A percentile compares a stretch with the other conserved stretches of the same genome.
Conservation (phyloP, 1,139 yeast species). For the Taphrina communis region DNA sequence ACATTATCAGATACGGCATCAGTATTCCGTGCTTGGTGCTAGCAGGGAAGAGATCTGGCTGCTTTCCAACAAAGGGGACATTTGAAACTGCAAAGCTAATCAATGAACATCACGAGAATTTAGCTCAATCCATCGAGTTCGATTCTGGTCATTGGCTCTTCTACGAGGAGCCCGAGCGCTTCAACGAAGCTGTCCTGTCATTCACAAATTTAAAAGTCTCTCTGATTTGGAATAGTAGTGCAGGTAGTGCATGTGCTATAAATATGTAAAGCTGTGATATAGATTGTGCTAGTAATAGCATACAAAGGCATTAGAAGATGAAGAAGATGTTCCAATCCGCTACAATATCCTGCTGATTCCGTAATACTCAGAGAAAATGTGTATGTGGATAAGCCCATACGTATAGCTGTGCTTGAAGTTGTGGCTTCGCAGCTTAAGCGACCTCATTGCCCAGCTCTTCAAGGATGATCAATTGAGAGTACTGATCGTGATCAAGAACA, state of each 20-base stretch:
- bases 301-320: no score
- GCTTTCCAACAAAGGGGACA: constrained; percentile 32
- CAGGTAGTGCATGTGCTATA: no score
- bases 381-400: no score
- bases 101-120: neutral
- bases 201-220: neutral
- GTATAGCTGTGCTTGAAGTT: no score
- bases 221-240: neutral
- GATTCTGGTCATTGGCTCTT: constrained; percentile 40
- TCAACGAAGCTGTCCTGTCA: constrained; percentile 10
- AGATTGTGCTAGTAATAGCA: no score
- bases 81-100: constrained; percentile 31
- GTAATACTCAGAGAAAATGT: no score
- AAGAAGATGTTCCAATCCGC: no score
- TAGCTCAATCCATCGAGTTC: constrained; percentile 14
- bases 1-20: constrained; percentile 15
- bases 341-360: no score
- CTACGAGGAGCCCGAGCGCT: constrained; percentile 34
- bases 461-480: neutral
- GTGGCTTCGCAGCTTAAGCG: no score
- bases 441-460: neutral
- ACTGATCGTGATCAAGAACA: neutral
- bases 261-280: no score
- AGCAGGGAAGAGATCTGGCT: constrained; percentile 34
- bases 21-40: constrained; percentile 26